These are phyloP conservation scores for Daldinia childiae DNA, from an alignment of 495 filamentous ascomycete genomes.

Conservation along the genomic window DNA sequence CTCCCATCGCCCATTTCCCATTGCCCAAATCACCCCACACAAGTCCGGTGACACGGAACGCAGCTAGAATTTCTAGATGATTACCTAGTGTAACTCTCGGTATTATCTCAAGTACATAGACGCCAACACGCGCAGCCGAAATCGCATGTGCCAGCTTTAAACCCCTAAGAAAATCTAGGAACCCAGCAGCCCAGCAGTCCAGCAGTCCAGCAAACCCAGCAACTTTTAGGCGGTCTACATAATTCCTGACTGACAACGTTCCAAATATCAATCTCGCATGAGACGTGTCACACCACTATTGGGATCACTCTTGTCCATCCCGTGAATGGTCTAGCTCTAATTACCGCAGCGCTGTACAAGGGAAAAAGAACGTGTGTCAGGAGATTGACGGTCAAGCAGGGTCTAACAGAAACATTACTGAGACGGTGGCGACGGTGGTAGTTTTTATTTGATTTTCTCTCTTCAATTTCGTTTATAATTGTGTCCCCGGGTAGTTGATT, in stretches of 20 bases:
- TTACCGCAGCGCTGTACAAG: slow-evolving; percentile 12
- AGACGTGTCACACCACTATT: slow-evolving; percentile 43
- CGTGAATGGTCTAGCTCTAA: slow-evolving; percentile 16
- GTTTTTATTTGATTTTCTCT: slow-evolving; percentile 15
- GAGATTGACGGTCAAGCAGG: slow-evolving; percentile 25
- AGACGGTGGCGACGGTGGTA: slow-evolving; percentile 34
- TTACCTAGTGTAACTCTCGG: slow-evolving; percentile 1
- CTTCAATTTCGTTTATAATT: slow-evolving; percentile 29
- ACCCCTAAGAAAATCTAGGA: neutral
- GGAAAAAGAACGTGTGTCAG: slow-evolving; percentile 24
- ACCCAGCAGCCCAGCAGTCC: neutral
- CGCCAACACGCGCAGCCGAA: slow-evolving; percentile 22
- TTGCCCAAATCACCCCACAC: slow-evolving; percentile 27
- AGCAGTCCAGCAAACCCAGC: neutral
- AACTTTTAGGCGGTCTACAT: slow-evolving; percentile 22
- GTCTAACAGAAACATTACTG: slow-evolving; percentile 18
- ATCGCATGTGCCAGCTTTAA: slow-evolving; percentile 27
- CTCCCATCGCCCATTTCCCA: too few species aligned
- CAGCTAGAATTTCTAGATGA: neutral
- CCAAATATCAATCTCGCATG: slow-evolving; percentile 24
- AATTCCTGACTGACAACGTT: slow-evolving; percentile 12
- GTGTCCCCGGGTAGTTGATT: slow-evolving; percentile 22
- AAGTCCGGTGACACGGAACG: slow-evolving; percentile 29
- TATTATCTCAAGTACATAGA: neutral
- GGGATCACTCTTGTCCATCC: slow-evolving; percentile 30